Evolutionary conservation across 192 early-diverging fungal genomes (phyloP).

Genomic region (Entrophospora sp.): DNA sequence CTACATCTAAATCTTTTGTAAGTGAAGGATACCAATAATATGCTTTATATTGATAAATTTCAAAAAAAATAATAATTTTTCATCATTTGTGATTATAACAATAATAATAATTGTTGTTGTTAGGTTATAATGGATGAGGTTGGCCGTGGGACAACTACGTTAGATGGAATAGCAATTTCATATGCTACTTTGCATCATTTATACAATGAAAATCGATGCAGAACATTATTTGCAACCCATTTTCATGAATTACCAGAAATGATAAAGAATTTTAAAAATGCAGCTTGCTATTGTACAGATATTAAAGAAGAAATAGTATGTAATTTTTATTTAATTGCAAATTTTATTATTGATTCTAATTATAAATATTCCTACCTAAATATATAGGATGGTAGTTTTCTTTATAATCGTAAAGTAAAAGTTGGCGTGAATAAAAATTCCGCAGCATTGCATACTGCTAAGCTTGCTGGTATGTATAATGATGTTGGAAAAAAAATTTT

Average conservation of each 20-base stretch:
- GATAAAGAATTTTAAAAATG: constrained; percentile 21
- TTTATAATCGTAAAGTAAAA: neutral
- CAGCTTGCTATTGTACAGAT: constrained; percentile 21
- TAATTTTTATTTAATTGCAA: neutral
- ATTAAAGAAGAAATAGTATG: constrained; percentile 17
- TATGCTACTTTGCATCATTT: constrained; percentile 57
- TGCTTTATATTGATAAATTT: neutral
- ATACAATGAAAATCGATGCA: constrained; percentile 45
- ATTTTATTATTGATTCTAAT: neutral
- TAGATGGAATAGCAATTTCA: constrained; percentile 64
- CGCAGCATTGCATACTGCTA: constrained; percentile 2
- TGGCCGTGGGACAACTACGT: constrained; percentile 46
- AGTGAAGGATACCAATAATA: neutral
- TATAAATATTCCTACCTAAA: neutral
- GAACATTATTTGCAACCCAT: constrained; percentile 71
- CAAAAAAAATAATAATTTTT: neutral
- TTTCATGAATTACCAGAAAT: constrained; percentile 62
- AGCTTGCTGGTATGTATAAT: constrained; percentile 2
- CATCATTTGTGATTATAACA: neutral
- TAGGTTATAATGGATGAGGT: constrained; percentile 44
- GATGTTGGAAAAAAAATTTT: neutral
- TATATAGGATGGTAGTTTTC: constrained; percentile 16
- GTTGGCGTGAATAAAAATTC: constrained; percentile 12
- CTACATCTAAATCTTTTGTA: constrained; percentile 34
- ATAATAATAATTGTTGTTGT: neutral